Conservation (phyloP, 2,329 filamentous ascomycete genomes). For the Penicillium paneum region DNA sequence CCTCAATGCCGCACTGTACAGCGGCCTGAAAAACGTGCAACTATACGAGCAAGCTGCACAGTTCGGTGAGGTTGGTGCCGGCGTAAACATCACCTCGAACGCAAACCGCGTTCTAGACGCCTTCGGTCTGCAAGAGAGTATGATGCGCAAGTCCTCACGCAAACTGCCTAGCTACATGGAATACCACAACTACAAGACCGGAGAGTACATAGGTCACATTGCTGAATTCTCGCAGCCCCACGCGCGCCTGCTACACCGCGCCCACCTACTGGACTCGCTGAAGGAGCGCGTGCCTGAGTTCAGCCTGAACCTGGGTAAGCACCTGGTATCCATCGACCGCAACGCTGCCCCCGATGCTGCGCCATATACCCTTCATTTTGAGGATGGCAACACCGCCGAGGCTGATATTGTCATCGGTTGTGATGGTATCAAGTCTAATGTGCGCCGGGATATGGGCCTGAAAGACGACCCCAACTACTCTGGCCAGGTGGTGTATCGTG, state of each 20-base stretch:
- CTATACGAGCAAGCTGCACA: slow-evolving; percentile 39
- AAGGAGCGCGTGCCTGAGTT: slow-evolving; percentile 31
- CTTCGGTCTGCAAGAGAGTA: slow-evolving; percentile 31
- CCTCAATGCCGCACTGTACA: slow-evolving; percentile 36
- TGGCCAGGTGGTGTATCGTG: slow-evolving; percentile 39
- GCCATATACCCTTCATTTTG: slow-evolving; percentile 41
- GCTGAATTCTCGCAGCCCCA: slow-evolving; percentile 27
- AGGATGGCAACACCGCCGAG: slow-evolving; percentile 43
- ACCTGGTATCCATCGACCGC: slow-evolving; percentile 22
- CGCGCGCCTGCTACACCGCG: slow-evolving; percentile 30
- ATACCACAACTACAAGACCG: slow-evolving; percentile 28
- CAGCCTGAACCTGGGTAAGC: slow-evolving; percentile 28
- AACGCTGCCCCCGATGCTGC: slow-evolving; percentile 15
- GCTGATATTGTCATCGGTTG: slow-evolving; percentile 47
- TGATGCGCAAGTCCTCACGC: slow-evolving; percentile 36
- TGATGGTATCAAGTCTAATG: slow-evolving; percentile 51
- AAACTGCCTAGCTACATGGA: slow-evolving; percentile 33
- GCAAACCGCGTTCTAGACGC: slow-evolving; percentile 33
- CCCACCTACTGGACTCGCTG: slow-evolving; percentile 37
- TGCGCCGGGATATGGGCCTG: slow-evolving; percentile 35
- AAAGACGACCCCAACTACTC: slow-evolving; percentile 33
- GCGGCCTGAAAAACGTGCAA: slow-evolving; percentile 30
- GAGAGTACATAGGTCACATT: slow-evolving; percentile 31
- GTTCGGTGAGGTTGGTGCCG: slow-evolving; percentile 40
- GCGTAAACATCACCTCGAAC: slow-evolving; percentile 40